A percentile compares a stretch with the other conserved stretches of the same genome.
Evolutionary conservation across 2,329 filamentous ascomycete species (phyloP).

Genomic region (Arthrobotrys megalospora): DNA sequence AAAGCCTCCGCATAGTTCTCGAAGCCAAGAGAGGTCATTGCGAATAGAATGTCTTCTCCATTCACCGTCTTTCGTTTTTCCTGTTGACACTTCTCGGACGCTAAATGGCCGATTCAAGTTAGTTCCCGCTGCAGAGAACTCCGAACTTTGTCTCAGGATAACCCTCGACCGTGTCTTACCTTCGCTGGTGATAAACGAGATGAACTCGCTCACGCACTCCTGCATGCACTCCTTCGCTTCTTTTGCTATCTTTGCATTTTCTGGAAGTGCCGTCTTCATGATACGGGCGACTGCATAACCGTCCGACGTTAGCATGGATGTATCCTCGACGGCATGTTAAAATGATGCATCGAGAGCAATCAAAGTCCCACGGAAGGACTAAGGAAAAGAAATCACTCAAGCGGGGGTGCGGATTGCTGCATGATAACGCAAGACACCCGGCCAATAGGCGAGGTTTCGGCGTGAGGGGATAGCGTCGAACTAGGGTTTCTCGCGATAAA

Average conservation of each 20-base stretch:
- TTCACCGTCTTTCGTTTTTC: conserved; percentile 99
- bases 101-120: conserved; percentile 70
- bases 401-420: conserved; percentile 60
- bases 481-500: conserved; percentile 58
- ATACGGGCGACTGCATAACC: conserved; percentile 89
- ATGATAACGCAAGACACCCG: conserved; percentile 56
- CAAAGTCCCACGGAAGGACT: conserved; percentile 12
- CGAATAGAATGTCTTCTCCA: conserved; percentile 97
- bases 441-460: conserved; percentile 61
- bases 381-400: conserved; percentile 57
- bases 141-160: conserved; percentile 49
- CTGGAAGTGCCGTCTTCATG: conserved; percentile 97
- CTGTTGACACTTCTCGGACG: conserved; percentile 98
- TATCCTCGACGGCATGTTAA: conserved; percentile 42
- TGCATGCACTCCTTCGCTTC: conserved; percentile 99
- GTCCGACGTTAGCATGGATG: conserved; percentile 64
- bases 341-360: conserved; percentile 54
- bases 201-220: conserved; percentile 99
- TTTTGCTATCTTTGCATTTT: conserved; percentile 99
- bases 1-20: conserved; percentile 98
- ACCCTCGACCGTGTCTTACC: conserved; percentile 73
- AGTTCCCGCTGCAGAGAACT: conserved; percentile 36
- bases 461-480: conserved; percentile 60
- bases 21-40: conserved; percentile 98
- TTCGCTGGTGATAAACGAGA: conserved; percentile 99